Evolutionary conservation across 225 moss, liverwort and hornwort genomes (phyloP), one percentile per base, ranked within the genome.

Genomic region (Sphagnum contortum): DNA sequence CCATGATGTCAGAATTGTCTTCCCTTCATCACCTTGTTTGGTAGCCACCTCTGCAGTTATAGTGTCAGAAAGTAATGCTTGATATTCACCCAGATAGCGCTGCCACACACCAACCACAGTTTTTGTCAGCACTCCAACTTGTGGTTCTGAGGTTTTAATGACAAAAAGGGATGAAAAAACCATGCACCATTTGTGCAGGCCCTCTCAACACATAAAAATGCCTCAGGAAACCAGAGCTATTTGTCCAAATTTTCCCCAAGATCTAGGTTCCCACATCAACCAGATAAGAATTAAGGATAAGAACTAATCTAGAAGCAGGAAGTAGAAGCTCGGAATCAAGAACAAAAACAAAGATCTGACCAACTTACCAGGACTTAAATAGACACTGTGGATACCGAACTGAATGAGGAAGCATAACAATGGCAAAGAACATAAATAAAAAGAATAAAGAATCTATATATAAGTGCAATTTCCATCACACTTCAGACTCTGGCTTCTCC

Each of bases 1-100:
- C 81, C 83, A 94, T 8, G 88, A 90, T 57, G 76, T 87, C 9
- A 94, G 47, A 47, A 77, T 74, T 50, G 66, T 72, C 72, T 73
- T 93, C 10, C 80, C 82, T 50, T 84, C 88, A 4, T 82, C 88
- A 10, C 62, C 66, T 52, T 68, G 74, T 67, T 90, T 94, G 3
- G 72, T 68, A 59, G 72, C 79, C 53, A 61, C 68, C 57, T 88
- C 90, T 47, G 76, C 51, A 57, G 81, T 88, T 57, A 90, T 78
- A 14, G 81, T 65, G 67, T 94, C 88, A 67, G 88, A 78, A 68
- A 90, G 88, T 64, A 94, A 70, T 62, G 76, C 60, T 59, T 88
- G 82, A 49, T 82, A 90, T 44, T 90, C 88, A 64, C 87, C 84
- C 14, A 90, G 74, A 69, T 78, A 88, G 66, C 88, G 90, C 88